Conservation (phyloP, 139 green algal species). For the Coelastrella sp. region DNA sequence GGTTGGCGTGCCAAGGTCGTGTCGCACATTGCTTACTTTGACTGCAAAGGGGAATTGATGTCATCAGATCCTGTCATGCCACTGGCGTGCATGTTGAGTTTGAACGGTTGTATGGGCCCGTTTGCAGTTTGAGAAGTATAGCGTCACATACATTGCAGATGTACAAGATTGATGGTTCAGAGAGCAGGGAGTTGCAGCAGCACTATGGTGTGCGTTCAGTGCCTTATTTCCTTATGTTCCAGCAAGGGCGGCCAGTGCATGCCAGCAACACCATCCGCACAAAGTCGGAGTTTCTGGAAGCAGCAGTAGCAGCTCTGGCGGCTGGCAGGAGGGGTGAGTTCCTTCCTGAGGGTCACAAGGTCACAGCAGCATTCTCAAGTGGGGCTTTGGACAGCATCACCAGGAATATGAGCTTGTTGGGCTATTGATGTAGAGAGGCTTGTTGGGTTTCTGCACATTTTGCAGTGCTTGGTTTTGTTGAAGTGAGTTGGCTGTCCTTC, state of each 20-base stretch:
- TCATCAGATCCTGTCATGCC: not conserved
- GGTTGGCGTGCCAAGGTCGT: not conserved
- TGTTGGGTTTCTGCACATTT: not conserved
- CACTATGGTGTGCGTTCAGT: slow-evolving; percentile 59
- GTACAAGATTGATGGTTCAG: slow-evolving; percentile 61
- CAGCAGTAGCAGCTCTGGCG: slow-evolving; percentile 43
- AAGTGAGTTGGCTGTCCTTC: not conserved
- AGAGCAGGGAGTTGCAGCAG: slow-evolving; percentile 58
- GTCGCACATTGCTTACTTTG: too few relatives aligned
- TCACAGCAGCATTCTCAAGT: slow-evolving; percentile 47
- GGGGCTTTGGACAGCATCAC: slow-evolving; percentile 58
- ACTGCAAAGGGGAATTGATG: not conserved
- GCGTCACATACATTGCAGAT: slow-evolving; percentile 45
- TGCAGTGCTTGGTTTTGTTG: not conserved
- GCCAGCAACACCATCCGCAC: slow-evolving; percentile 57
- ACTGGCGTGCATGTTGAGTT: too few relatives aligned
- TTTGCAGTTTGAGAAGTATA: too few relatives aligned
- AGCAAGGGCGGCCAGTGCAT: slow-evolving; percentile 56
- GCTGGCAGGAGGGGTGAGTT: slow-evolving; percentile 47
- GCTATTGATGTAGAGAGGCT: not conserved
- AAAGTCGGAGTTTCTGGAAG: slow-evolving; percentile 22
- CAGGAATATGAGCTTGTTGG: slow-evolving; percentile 44
- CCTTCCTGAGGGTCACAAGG: slow-evolving; percentile 52
- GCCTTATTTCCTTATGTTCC: slow-evolving; percentile 66
- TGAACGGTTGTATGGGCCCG: too few relatives aligned